Conservation (phyloP, 2,329 filamentous ascomycete genomes). For the Clarireedia paspali region DNA sequence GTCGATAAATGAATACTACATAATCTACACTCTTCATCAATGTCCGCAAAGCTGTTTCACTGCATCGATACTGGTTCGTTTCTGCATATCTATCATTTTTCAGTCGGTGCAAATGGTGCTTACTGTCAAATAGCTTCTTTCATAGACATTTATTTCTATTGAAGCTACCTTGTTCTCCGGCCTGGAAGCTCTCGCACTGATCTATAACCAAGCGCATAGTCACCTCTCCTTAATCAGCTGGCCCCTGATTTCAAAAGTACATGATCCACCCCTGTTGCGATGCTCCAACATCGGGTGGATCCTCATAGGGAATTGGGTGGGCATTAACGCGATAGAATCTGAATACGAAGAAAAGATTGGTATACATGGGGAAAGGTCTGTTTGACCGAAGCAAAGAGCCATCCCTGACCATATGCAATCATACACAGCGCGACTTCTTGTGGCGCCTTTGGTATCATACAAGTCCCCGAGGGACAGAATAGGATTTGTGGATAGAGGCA, state of each 20-base stretch:
- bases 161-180: conserved; percentile 2
- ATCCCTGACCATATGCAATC: conserved; percentile 24
- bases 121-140: not conserved
- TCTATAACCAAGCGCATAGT: conserved; percentile 4
- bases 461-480: conserved; percentile 3
- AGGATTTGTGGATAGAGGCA: conserved; percentile 1
- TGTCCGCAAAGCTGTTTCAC: too few species aligned
- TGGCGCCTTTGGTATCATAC: conserved; percentile 5
- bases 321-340: not conserved
- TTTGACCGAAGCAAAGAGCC: conserved; percentile 13
- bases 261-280: not conserved
- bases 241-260: conserved; percentile 1
- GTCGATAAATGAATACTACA: not conserved
- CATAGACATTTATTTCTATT: conserved; percentile 7
- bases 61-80: not conserved
- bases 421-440: conserved; percentile 20
- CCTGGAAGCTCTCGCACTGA: not conserved
- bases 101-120: not conserved
- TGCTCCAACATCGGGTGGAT: not conserved
- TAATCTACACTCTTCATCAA: too few species aligned
- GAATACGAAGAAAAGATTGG: conserved; percentile 4
- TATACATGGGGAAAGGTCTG: conserved; percentile 6
- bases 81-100: not conserved
- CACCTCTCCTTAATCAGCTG: not conserved
- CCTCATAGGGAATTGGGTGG: not conserved